Evolutionary conservation across 2,329 filamentous ascomycete genomes (phyloP), one percentile per base, ranked within the genome.

Genomic region (Penicillium sp.): DNA sequence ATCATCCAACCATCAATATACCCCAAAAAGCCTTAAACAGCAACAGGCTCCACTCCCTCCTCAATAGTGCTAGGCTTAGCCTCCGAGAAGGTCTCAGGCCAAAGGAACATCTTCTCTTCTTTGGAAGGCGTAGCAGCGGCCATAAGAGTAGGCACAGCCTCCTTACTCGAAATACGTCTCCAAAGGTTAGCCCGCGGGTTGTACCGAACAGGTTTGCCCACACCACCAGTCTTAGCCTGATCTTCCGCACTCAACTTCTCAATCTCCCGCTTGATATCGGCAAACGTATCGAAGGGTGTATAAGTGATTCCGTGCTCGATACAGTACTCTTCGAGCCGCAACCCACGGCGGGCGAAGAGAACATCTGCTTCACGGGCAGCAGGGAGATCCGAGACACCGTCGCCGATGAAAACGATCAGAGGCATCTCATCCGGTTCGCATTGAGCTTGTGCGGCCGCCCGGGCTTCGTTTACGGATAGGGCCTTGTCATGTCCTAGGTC

Each of bases 171-270:
- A 44, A 84, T 81, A 27, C 85, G 78, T 52, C 87, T 77, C 87
- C 87, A 89, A 76, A 89, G 78, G 71, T 89, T 88, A 27, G 86
- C 87, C 44, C 86, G 79, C 8, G 87, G 87, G 73, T 89, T 89
- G 77, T 87, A 89, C 62, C 81, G 78, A 9, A 76, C 79, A 0
- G 86, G 86, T 58, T 83, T 75, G 39, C 87, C 87, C 56, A 77
- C 71, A 49, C 86, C 86, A 49, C 81, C 78, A 0, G 86, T 89
- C 77, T 83, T 82, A 68, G 80, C 74, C 61, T 85, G 79, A 66
- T 89, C 86, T 66, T 87, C 81, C 57, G 78, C 77, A 44, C 79
- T 81, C 64, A 89, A 84, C 54, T 74, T 77, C 69, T 81, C 76
- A 54, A 89, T 79, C 71, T 87, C 84, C 29, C 67, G 74, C 74